Evolutionary conservation across 2,329 filamentous ascomycete genomes (phyloP).

Genomic region (Ophiostoma pallidulum): DNA sequence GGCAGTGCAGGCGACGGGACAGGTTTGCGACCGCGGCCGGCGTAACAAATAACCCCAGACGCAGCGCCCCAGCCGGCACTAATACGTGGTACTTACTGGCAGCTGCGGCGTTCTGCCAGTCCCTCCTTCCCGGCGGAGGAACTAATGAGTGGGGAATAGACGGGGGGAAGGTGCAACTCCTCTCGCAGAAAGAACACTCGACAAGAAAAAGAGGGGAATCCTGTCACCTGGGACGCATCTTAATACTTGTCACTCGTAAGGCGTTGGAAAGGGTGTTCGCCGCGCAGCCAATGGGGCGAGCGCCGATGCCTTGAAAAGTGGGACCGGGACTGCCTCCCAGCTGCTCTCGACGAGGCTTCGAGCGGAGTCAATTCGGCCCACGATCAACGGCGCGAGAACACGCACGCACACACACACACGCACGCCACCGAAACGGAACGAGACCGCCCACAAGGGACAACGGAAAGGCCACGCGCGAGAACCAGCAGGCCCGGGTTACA

Average conservation of each 20-base stretch:
- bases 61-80: too few relatives aligned
- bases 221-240: too few relatives aligned
- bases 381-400: neutral
- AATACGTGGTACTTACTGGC: too few relatives aligned
- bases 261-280: too few relatives aligned
- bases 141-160: neutral
- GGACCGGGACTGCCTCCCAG: too few relatives aligned
- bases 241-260: too few relatives aligned
- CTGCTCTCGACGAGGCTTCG: neutral
- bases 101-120: too few relatives aligned
- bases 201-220: too few relatives aligned
- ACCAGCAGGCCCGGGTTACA: neutral
- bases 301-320: neutral
- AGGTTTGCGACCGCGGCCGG: neutral
- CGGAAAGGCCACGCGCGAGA: too few relatives aligned
- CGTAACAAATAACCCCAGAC: slow-evolving; percentile 7
- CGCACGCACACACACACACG: too few relatives aligned
- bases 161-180: too few relatives aligned
- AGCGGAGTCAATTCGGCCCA: slow-evolving; percentile 4
- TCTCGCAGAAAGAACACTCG: too few relatives aligned
- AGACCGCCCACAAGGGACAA: neutral
- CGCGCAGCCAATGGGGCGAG: slow-evolving; percentile 6
- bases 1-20: neutral
- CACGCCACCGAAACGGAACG: neutral
- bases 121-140: slow-evolving; percentile 6